Evolutionary conservation across 2,329 filamentous ascomycete genomes (phyloP), one percentile per base, ranked within the genome.

Genomic region (Dothideomycetes sp.): DNA sequence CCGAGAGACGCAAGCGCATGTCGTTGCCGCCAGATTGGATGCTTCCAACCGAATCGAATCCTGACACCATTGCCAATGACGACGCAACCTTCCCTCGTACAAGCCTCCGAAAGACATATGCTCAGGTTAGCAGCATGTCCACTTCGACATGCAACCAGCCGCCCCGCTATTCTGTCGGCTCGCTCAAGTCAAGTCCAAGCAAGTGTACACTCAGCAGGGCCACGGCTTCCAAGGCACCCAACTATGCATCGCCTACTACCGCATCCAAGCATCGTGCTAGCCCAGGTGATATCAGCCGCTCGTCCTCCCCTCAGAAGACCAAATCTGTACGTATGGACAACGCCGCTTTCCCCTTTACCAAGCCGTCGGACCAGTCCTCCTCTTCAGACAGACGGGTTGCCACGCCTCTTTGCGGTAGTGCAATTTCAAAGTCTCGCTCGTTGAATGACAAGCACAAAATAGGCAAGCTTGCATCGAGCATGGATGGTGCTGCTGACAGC

Each of bases 1-100:
- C 25, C 15, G 52, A 51, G n/a, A 48, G 48, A 13, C 49, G 49
- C 39, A 44, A 15, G 48, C 51, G 54, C 20, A 49, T 48, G 27
- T 43, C 49, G 20, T 33, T 57, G 22, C 55, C 55, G 5, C 46
- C 45, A n/a, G 48, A 44, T 20, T 57, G 55, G 55, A 40, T 53
- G 29, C 16, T 31, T n/a, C n/a, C n/a, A n/a, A n/a, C n/a, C n/a
- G n/a, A n/a, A n/a, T n/a, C n/a, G n/a, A n/a, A n/a, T n/a, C n/a
- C n/a, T n/a, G n/a, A n/a, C n/a, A n/a, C n/a, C n/a, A n/a, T n/a
- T n/a, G n/a, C n/a, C n/a, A n/a, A n/a, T n/a, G n/a, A n/a, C n/a
- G n/a, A n/a, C n/a, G n/a, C n/a, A n/a, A n/a, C n/a, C n/a, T n/a
- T n/a, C n/a, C n/a, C n/a, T n/a, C n/a, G n/a, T n/a, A n/a, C n/a